Percentiles rank a stretch among this genome's conserved stretches.
phyloP scores from a whole-genome alignment of 176 grass and related monocot genomes.

The Saccharum officinarum region DNA sequence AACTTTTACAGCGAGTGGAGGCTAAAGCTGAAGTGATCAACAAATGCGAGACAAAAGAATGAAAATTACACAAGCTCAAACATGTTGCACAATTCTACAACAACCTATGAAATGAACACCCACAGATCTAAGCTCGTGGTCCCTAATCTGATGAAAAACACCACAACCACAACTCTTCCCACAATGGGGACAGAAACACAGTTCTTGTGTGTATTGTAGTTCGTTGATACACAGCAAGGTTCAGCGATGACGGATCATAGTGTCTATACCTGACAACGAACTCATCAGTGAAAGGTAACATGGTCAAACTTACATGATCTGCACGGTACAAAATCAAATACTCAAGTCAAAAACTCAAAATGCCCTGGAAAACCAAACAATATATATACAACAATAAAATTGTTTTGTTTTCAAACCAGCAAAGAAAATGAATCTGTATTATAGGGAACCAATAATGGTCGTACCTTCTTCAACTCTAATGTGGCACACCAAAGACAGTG shows the following conservation, averaged over 20 bases:
- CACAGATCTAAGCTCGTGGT: neutral
- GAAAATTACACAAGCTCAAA: neutral
- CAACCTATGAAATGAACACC: constrained; percentile 9
- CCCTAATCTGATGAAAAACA: neutral
- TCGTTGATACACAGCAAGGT: constrained; percentile 12
- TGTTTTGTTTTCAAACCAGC: neutral
- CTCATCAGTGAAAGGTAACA: constrained; percentile 3
- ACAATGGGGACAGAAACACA: neutral
- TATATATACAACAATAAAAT: neutral
- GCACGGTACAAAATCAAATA: constrained; percentile 4
- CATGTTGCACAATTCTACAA: neutral
- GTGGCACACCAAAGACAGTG: constrained; percentile 5
- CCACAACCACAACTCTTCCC: neutral
- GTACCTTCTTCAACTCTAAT: constrained; percentile 42
- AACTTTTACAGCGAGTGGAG: too few relatives aligned
- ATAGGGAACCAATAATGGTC: neutral
- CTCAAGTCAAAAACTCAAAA: neutral
- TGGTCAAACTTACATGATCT: constrained; percentile 30
- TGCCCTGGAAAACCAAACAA: neutral
- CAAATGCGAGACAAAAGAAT: neutral
- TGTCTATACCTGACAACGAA: neutral
- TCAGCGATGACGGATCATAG: neutral
- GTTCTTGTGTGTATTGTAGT: neutral
- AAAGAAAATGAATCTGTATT: neutral
- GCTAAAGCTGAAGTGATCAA: neutral